Percentiles rank a stretch among this genome's conserved stretches.
Evolutionary conservation across 441 rosid genomes (phyloP).

Genomic region (Theobroma grandiflorum): DNA sequence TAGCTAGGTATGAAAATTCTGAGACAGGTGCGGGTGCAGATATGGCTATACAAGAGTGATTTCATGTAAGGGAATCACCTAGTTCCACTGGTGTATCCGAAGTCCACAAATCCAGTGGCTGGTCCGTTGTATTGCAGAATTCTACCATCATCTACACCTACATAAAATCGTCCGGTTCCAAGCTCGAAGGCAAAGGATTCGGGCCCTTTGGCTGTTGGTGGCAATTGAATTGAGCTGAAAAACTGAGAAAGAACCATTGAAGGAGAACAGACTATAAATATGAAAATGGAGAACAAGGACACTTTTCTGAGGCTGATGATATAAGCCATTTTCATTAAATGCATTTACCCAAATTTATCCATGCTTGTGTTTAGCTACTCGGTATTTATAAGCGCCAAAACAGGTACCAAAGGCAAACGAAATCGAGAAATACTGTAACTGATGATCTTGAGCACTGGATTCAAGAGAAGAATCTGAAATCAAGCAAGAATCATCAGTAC

Average conservation of each 20-base stretch:
- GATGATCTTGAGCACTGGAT: not conserved
- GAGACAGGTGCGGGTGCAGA: too few species aligned
- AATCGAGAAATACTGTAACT: not conserved
- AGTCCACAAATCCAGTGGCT: not conserved
- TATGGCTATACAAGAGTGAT: not conserved
- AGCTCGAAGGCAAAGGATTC: slow-evolving; percentile 19
- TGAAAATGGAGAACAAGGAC: not conserved
- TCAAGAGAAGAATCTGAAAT: not conserved
- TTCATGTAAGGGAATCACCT: slow-evolving; percentile 2
- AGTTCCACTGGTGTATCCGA: not conserved
- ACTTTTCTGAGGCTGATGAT: not conserved
- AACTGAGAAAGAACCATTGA: slow-evolving; percentile 1
- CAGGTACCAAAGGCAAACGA: not conserved
- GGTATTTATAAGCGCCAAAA: not conserved
- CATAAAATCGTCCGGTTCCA: slow-evolving; percentile 3
- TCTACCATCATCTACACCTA: slow-evolving; percentile 10
- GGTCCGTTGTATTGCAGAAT: slow-evolving; percentile 15
- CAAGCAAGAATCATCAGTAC: not conserved
- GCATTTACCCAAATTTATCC: not conserved
- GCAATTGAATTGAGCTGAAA: not conserved
- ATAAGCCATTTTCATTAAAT: not conserved
- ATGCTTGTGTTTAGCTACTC: not conserved
- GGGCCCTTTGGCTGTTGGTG: slow-evolving; percentile 34
- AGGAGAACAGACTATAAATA: not conserved
- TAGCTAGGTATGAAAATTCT: not conserved